phyloP scores from a whole-genome alignment of 371 early-diverging fungal genomes.

The Haplosporangium sp. region DNA sequence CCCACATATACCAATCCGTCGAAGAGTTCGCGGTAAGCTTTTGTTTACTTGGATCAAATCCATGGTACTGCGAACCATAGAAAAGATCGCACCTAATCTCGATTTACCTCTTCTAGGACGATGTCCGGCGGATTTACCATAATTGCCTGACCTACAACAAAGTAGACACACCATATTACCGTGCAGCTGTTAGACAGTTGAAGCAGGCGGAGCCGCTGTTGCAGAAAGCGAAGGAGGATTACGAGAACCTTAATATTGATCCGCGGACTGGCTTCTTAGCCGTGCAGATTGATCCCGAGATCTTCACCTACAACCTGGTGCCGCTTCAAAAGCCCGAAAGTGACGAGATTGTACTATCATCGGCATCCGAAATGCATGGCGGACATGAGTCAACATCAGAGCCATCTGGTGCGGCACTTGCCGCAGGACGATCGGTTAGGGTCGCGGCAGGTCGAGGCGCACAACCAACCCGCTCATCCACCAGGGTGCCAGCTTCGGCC shows the following conservation, averaged over 20 bases:
- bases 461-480: neutral
- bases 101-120: constrained; percentile 59
- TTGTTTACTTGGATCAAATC: neutral
- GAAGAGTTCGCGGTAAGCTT: constrained; percentile 50
- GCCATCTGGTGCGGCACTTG: constrained; percentile 4
- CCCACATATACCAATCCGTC: constrained; percentile 41
- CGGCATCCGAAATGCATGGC: no score
- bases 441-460: constrained; percentile 7
- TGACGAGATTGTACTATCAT: no score
- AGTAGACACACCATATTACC: constrained; percentile 77
- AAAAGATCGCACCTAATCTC: constrained; percentile 2
- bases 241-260: constrained; percentile 54
- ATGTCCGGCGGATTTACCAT: constrained; percentile 74
- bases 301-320: constrained; percentile 61
- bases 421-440: constrained; percentile 14
- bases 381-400: constrained; percentile 4
- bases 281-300: constrained; percentile 62
- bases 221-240: constrained; percentile 57
- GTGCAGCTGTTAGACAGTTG: constrained; percentile 67
- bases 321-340: constrained; percentile 29
- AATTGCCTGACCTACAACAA: constrained; percentile 86
- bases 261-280: constrained; percentile 61
- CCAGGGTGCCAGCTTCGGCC: neutral
- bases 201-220: constrained; percentile 55
- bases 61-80: neutral